These are phyloP conservation scores for Rhododendron molle DNA, from an alignment of 148 eudicot genomes.

Conservation along the genomic window DNA sequence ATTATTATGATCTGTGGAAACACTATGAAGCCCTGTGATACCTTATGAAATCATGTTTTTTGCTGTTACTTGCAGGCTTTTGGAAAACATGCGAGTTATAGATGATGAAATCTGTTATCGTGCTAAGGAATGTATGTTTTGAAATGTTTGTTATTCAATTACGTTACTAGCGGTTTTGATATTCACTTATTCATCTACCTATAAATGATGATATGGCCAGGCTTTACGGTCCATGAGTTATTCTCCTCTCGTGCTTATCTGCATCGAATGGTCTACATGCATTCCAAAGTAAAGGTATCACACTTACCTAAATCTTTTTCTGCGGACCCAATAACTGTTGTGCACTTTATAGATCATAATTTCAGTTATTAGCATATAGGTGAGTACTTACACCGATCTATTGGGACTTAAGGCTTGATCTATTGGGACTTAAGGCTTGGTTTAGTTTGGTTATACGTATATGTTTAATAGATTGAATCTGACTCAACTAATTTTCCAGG, in stretches of 20 bases:
- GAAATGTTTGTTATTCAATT: conserved; percentile 9
- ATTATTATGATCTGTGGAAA: not conserved
- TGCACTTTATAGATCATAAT: not conserved
- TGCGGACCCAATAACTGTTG: not conserved
- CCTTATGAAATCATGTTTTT: not conserved
- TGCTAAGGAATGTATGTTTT: conserved; percentile 55
- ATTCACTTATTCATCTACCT: not conserved
- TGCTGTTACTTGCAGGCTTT: conserved; percentile 35
- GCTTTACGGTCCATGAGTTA: conserved; percentile 52
- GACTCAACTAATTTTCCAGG: conserved; percentile 26
- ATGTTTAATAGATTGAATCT: not conserved
- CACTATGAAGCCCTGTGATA: not conserved
- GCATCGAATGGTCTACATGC: conserved; percentile 61
- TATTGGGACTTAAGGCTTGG: too few species aligned
- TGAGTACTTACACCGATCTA: not conserved
- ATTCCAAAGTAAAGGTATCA: conserved; percentile 66
- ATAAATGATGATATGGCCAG: conserved; percentile 25
- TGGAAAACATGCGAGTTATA: conserved; percentile 65
- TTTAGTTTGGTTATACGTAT: too few species aligned
- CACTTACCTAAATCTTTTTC: not conserved
- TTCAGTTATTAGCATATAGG: not conserved
- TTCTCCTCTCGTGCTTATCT: conserved; percentile 62
- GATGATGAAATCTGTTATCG: conserved; percentile 68
- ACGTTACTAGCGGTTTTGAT: not conserved
- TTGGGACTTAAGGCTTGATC: too few species aligned